Base-by-base conservation (phyloP, 495 filamentous ascomycete species). In the Penicillium nucicola region DNA sequence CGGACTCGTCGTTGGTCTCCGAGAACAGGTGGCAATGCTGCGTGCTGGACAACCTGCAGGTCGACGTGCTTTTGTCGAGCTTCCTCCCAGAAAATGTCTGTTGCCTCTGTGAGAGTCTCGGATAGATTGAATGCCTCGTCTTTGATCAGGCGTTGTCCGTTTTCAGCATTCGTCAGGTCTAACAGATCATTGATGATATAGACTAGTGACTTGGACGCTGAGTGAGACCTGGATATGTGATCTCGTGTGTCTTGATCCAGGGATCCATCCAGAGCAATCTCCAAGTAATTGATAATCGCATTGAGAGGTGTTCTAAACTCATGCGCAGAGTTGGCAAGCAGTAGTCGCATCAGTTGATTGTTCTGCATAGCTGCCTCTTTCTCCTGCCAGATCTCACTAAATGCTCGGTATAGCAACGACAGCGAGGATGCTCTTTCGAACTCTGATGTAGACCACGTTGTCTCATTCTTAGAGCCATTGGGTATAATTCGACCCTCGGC, bases 121-220 rank as follows among this genome's bases (percentile, higher is more conserved):
- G 76, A 76, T 7, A 95, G 67, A 62, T 92, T 80, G 55, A 96
- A 88, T 2, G 80, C 61, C 61, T 95, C 89, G 34, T 92, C 86
- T 58, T 89, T 90, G 57, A 90, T 78, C 20, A 95, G 66, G 3
- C 81, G 75, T 34, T 84, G 80, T 1, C 91, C 91, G 60, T 88
- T 85, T 61, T 95, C 91, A 5, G 85, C 83, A 64, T 92, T 91
- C 9, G 90, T 95, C 17, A 96, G 79, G 63, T 96, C 90, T 2
- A 96, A 75, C 4, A 96, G 77, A 58, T 96, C 90, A 55, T 96
- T 96, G 62, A 96, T 95, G 13, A 95, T 90, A 65, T 91, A 95
- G 14, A 96, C 89, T 12, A 95, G 71, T 4, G 88, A 93, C 66
- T 92, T 95, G 1, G 90, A 96, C 11, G 90, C 91, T 9, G 90